Evolutionary conservation across 805 yeast species (phyloP).

Genomic region (Ogataea pilisensis): DNA sequence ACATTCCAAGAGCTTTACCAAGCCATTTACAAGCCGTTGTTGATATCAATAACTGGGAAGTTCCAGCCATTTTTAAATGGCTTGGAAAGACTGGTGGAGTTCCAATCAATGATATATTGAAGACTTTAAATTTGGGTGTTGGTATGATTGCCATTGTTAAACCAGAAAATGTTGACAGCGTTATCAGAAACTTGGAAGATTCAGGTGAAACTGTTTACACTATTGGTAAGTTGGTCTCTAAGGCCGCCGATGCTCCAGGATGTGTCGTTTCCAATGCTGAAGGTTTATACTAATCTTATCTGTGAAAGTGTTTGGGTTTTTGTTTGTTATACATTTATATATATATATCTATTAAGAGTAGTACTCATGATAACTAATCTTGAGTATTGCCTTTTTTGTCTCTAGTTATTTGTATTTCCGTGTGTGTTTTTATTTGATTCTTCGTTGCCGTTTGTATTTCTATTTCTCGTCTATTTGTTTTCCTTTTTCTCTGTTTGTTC

Average conservation of each 20-base stretch:
- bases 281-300: constrained; percentile 33
- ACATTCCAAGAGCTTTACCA: constrained; percentile 93
- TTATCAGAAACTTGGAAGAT: constrained; percentile 46
- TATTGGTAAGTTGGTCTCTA: constrained; percentile 56
- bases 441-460: too few relatives aligned
- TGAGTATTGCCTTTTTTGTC: too few relatives aligned
- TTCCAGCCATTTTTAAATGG: constrained; percentile 92
- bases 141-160: constrained; percentile 93
- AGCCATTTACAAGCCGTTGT: constrained; percentile 70
- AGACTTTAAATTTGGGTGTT: constrained; percentile 92
- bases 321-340: too few relatives aligned
- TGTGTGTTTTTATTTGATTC: too few relatives aligned
- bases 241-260: constrained; percentile 47
- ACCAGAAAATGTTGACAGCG: constrained; percentile 56
- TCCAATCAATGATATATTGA: constrained; percentile 76
- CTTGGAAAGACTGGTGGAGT: constrained; percentile 88
- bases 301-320: background rate
- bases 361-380: too few relatives aligned
- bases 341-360: too few relatives aligned
- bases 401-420: too few relatives aligned
- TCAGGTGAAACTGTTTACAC: constrained; percentile 74
- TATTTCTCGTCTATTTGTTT: too few relatives aligned
- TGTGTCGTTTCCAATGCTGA: constrained; percentile 54
- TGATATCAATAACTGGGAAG: constrained; percentile 76
- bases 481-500: too few relatives aligned